Evolutionary conservation across 1,284 basidiomycete genomes (phyloP).

Genomic region (Apiotrichum siamense): DNA sequence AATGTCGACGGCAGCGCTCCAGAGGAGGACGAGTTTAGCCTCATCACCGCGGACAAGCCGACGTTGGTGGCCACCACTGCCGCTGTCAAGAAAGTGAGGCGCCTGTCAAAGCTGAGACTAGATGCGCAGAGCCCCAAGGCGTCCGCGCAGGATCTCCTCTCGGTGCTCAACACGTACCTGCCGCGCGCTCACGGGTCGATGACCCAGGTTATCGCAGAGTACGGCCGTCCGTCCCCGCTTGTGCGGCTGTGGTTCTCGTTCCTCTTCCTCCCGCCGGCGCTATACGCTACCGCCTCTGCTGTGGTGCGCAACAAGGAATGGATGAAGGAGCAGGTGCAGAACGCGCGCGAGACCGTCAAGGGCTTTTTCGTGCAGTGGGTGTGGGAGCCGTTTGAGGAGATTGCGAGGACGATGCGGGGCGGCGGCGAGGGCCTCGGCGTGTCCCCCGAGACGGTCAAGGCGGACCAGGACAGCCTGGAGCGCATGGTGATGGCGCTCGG

Average conservation of each 20-base stretch:
- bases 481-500: slow-evolving; percentile 86
- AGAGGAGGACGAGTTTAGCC: neutral
- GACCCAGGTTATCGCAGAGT: slow-evolving; percentile 20
- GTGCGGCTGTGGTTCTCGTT: slow-evolving; percentile 46
- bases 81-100: neutral
- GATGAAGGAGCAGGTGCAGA: slow-evolving; percentile 54
- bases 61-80: neutral
- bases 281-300: slow-evolving; percentile 22
- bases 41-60: neutral
- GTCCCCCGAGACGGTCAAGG: slow-evolving; percentile 43
- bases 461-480: slow-evolving; percentile 67
- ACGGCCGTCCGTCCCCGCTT: slow-evolving; percentile 36
- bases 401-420: slow-evolving; percentile 66
- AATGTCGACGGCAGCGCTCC: slow-evolving; percentile 17
- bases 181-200: slow-evolving; percentile 22
- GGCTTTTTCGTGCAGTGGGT: slow-evolving; percentile 83
- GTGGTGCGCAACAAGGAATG: slow-evolving; percentile 42
- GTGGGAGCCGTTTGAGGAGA: slow-evolving; percentile 74
- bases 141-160: slow-evolving; percentile 27
- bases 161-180: slow-evolving; percentile 30
- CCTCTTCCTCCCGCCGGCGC: slow-evolving; percentile 43
- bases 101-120: neutral
- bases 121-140: neutral
- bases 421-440: slow-evolving; percentile 53
- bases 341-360: slow-evolving; percentile 62